Base-by-base conservation (phyloP, 2,329 filamentous ascomycete genomes). In the Pseudogymnoascus verrucosus region DNA sequence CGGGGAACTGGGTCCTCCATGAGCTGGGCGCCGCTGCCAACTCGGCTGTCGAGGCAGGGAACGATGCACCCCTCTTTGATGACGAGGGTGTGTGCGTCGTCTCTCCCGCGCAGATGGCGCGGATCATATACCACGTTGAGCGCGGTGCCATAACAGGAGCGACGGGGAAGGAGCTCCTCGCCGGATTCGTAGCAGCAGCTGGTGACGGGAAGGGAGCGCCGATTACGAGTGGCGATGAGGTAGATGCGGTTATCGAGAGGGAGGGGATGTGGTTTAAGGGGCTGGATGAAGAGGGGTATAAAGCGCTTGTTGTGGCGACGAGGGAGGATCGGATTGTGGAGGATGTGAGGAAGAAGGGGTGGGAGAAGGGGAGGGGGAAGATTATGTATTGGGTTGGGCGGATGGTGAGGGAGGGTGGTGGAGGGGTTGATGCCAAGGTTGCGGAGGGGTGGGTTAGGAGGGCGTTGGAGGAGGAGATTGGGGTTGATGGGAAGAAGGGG, bases 1-100 rank as follows among this genome's bases (percentile, higher is more conserved):
- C 8, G 75, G 80, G 80, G 2, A 88, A 88, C 70, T 88, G 85
- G 89, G 86, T 90, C 54, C 79, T 92, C 31, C 89, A 93, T 70
- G 89, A 92, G 70, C 80, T 92, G 2, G 89, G 89, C 6, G 86
- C 42, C 5, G 42, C 42, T 6, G 87, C 1, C 76, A 91, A 10
- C 85, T 84, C 11, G 80, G 83, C 1, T 82, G 84, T 47, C 12
- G 61, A 5, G 19, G 60, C 64, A 4, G 68, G 70, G 6, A 68
- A 69, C 12, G 68, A 69, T 7, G 69, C 70, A 26, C 66, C 70
- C 1, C 63, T 72, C 4, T 16, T 61, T 3, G 68, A 72, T 2
- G 54, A 40, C 1, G 64, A 68, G 8, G 72, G 72, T 1, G 54
- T 64, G 5, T 73, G 69, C 40, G 60, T 72, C 1, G 68, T 74